Evolutionary conservation across 352 stramenopile genomes (phyloP).

Genomic region (Pythium periplocum): DNA sequence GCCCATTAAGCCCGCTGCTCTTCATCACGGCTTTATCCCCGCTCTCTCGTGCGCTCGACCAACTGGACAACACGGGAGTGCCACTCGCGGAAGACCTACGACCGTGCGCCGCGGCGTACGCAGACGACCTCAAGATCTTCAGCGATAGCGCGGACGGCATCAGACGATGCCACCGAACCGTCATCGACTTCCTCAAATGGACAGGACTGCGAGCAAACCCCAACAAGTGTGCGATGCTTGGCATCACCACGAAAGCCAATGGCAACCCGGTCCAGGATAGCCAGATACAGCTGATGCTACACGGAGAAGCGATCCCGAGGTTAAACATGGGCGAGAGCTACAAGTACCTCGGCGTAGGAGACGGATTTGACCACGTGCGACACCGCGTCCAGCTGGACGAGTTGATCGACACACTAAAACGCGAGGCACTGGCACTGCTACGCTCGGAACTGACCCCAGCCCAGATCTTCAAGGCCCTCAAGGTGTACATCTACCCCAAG

Average conservation of each 20-base stretch:
- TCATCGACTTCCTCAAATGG: conserved; percentile 3
- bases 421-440: conserved; percentile 55
- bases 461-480: conserved; percentile 12
- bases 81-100: neutral
- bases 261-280: conserved; percentile 13
- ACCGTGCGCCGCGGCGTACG: conserved; percentile 8
- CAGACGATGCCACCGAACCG: conserved; percentile 4
- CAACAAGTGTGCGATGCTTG: conserved; percentile 3
- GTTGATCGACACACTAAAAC: conserved; percentile 89
- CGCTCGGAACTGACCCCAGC: neutral
- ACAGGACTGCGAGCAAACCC: conserved; percentile 6
- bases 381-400: conserved; percentile 78
- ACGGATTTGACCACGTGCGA: conserved; percentile 11
- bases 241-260: neutral
- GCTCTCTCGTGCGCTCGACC: conserved; percentile 6
- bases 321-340: conserved; percentile 6
- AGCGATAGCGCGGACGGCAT: conserved; percentile 12
- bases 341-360: conserved; percentile 11
- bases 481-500: conserved; percentile 7
- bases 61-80: neutral
- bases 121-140: conserved; percentile 23
- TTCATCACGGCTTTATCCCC: conserved; percentile 13
- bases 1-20: conserved; percentile 1
- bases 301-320: conserved; percentile 3
- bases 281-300: neutral